Percentiles rank a stretch among this genome's conserved stretches.
phyloP scores from a whole-genome alignment of 371 early-diverging fungal species.

The Mortierella polycephala region DNA sequence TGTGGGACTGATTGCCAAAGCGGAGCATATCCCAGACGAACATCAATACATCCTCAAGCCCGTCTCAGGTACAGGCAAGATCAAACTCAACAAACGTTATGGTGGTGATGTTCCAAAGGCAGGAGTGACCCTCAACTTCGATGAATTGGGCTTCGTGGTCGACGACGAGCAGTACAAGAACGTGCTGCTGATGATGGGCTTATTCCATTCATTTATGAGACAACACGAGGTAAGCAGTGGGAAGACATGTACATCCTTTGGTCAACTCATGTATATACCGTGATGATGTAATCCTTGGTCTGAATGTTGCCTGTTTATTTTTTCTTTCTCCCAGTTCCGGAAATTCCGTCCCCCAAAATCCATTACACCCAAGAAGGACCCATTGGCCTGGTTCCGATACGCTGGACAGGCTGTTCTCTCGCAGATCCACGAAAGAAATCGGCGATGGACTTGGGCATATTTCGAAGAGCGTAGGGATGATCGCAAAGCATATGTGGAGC shows the following conservation, averaged over 20 bases:
- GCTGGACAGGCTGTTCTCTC: conserved; percentile 75
- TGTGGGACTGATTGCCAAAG: conserved; percentile 70
- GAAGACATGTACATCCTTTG: neutral
- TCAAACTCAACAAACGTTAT: conserved; percentile 74
- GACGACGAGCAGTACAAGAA: conserved; percentile 92
- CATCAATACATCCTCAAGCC: conserved; percentile 93
- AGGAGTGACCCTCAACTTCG: conserved; percentile 81
- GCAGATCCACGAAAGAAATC: conserved; percentile 89
- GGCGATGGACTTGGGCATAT: conserved; percentile 89
- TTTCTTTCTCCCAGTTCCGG: conserved; percentile 69
- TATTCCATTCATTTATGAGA: conserved; percentile 82
- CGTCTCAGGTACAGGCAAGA: conserved; percentile 88
- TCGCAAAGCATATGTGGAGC: conserved; percentile 80
- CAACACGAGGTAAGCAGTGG: conserved; percentile 68
- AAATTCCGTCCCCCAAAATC: conserved; percentile 83
- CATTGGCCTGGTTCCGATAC: conserved; percentile 88
- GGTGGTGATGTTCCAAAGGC: conserved; percentile 73
- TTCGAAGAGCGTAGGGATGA: conserved; percentile 87
- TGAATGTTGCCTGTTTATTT: neutral
- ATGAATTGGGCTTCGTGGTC: conserved; percentile 91
- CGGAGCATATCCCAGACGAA: conserved; percentile 58
- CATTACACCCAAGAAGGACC: conserved; percentile 82
- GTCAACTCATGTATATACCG: no score
- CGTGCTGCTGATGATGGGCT: conserved; percentile 79
- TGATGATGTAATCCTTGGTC: no score